Conservation (phyloP, 2,329 filamentous ascomycete genomes). For the Neodidymelliopsis sp. region DNA sequence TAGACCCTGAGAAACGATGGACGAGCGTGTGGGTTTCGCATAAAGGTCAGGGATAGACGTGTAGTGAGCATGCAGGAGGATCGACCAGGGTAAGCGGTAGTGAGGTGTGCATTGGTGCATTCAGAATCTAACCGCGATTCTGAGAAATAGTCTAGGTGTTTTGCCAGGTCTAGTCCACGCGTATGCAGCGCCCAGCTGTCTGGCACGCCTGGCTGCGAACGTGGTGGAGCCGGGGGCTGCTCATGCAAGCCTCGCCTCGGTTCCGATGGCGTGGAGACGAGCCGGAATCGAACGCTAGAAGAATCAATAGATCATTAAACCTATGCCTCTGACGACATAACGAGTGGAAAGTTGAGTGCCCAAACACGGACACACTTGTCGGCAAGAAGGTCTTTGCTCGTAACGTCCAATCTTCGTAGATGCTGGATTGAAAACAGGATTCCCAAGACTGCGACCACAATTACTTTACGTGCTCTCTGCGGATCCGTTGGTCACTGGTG, state of each 20-base stretch:
- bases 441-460: background rate
- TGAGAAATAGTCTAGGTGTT: background rate
- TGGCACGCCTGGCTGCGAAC: constrained; percentile 18
- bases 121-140: constrained; percentile 8
- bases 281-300: constrained; percentile 25
- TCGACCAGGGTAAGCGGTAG: constrained; percentile 27
- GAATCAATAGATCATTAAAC: constrained; percentile 17
- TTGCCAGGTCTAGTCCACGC: constrained; percentile 4
- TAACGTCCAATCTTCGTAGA: background rate
- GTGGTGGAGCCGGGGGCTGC: constrained; percentile 16
- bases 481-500: background rate
- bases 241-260: constrained; percentile 21
- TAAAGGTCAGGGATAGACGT: constrained; percentile 20
- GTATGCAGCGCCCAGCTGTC: constrained; percentile 17
- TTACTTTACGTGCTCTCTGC: background rate
- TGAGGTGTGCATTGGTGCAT: constrained; percentile 14
- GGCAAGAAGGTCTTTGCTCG: background rate
- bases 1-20: constrained; percentile 30
- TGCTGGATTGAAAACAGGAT: background rate
- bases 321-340: constrained; percentile 1
- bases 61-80: constrained; percentile 26
- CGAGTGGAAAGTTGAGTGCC: background rate
- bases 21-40: constrained; percentile 20
- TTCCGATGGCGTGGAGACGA: constrained; percentile 39
- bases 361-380: background rate